Evolutionary conservation across 75 land plant species (phyloP).

Genomic region (Picea glauca): DNA sequence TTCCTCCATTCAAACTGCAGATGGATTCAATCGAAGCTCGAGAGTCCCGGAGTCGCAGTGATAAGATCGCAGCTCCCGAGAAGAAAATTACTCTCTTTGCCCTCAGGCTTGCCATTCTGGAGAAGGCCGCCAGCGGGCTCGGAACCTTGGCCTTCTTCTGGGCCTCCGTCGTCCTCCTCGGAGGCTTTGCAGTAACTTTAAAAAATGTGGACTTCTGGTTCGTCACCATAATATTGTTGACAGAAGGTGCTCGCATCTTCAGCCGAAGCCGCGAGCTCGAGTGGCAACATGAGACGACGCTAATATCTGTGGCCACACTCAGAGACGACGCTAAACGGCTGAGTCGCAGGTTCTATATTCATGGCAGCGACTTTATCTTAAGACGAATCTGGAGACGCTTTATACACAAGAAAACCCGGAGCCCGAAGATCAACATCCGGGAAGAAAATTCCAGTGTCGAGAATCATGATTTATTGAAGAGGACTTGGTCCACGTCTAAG

Average conservation of each 20-base stretch:
- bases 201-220: conserved; percentile 66
- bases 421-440: not conserved
- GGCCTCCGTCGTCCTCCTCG: conserved; percentile 81
- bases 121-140: conserved; percentile 60
- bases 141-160: conserved; percentile 79
- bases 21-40: no score
- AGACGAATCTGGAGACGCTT: not conserved
- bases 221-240: conserved; percentile 61
- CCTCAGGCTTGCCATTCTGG: conserved; percentile 65
- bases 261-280: conserved; percentile 66
- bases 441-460: not conserved
- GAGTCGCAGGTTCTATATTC: no score
- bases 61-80: conserved; percentile 45
- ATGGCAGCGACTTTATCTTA: no score
- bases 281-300: conserved; percentile 76
- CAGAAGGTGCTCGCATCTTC: conserved; percentile 75
- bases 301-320: conserved; percentile 22
- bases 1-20: no score
- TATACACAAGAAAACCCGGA: not conserved
- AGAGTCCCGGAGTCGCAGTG: not conserved
- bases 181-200: conserved; percentile 63
- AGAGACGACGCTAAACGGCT: not conserved
- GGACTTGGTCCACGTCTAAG: conserved; percentile 41
- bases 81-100: conserved; percentile 76
- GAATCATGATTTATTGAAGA: not conserved